phyloP scores from a whole-genome alignment of 306 rosid species.

The Cucurbita argyrosperma region DNA sequence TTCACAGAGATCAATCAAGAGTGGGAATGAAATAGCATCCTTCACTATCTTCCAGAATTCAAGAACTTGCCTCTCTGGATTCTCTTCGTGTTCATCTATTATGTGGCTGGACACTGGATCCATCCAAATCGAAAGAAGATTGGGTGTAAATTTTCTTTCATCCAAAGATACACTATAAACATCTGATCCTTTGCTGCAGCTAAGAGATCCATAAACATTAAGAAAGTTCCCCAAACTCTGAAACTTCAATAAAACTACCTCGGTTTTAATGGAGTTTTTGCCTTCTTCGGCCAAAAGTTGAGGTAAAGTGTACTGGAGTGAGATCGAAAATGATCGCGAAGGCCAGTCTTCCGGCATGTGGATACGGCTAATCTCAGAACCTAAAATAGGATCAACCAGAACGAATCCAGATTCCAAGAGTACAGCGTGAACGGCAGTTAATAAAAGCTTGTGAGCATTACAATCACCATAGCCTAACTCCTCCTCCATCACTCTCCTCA shows the following conservation, averaged over 20 bases:
- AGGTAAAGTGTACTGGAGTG: conserved; percentile 46
- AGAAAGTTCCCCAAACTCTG: conserved; percentile 42
- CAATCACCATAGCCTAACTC: conserved; percentile 23
- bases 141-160: conserved; percentile 21
- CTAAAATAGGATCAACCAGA: conserved; percentile 21
- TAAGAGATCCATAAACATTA: conserved; percentile 45
- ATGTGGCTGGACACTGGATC: conserved; percentile 16
- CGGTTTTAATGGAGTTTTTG: background rate
- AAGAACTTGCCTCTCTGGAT: conserved; percentile 20
- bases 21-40: conserved; percentile 62
- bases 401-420: conserved; percentile 67
- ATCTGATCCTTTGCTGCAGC: conserved; percentile 19
- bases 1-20: conserved; percentile 60
- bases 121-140: conserved; percentile 22
- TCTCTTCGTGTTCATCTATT: background rate
- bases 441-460: conserved; percentile 26
- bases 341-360: conserved; percentile 26
- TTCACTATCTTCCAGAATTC: conserved; percentile 68
- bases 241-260: conserved; percentile 37
- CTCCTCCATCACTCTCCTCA: conserved; percentile 38
- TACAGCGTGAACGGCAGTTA: conserved; percentile 46
- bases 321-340: conserved; percentile 22
- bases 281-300: conserved; percentile 24
- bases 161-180: conserved; percentile 31
- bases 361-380: conserved; percentile 11